Evolutionary conservation across 192 early-diverging fungal genomes (phyloP), one percentile per base, ranked within the genome.

Genomic region (Mortierella alpina): DNA sequence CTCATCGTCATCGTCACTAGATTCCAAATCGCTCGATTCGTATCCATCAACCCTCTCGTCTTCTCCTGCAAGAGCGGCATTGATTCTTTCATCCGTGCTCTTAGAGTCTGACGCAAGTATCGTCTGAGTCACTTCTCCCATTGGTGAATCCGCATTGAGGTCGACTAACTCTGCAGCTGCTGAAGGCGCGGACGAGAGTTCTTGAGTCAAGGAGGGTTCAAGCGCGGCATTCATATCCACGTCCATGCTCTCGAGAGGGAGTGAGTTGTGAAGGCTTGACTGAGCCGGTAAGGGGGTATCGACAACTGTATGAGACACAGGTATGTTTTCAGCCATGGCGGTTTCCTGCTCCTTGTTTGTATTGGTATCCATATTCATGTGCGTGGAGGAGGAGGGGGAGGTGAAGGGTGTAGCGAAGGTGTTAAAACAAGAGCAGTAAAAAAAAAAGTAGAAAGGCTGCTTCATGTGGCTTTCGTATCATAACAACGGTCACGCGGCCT

Each of bases 1-100:
- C 22, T 49, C 75, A 13, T 71, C 75, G 31, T 70, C 75, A 52
- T 84, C 73, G 15, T 70, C 75, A 22, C 84, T 83, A 22, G 81
- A 72, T 39, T 83, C 82, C 5, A 86, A 59, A 49, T 86, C 85
- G 41, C 85, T 86, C 17, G 83, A 84, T 50, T 86, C 83, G 47
- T 86, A 86, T 18, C 78, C 85, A 10, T 67, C 82, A 20, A 50
- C 72, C 13, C 68, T 81, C 15, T 52, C 39, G 12, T 54, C 64
- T 23, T 60, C 39, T 8, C 68, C 75, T 5, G 79, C 74, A 73
- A 86, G 41, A 31, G 66, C 80, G 41, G 68, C 65, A 53, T 86
- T 80, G 5, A 86, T 53, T 23, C 63, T 61, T n/a, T 84, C 85
- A n/a, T 68, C 73, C 6, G 58, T 15, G 20, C 22, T 58, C 39